Percentiles rank a stretch among this genome's conserved stretches.
phyloP scores from a whole-genome alignment of 2,329 filamentous ascomycete species.

The Balansia obtecta region DNA sequence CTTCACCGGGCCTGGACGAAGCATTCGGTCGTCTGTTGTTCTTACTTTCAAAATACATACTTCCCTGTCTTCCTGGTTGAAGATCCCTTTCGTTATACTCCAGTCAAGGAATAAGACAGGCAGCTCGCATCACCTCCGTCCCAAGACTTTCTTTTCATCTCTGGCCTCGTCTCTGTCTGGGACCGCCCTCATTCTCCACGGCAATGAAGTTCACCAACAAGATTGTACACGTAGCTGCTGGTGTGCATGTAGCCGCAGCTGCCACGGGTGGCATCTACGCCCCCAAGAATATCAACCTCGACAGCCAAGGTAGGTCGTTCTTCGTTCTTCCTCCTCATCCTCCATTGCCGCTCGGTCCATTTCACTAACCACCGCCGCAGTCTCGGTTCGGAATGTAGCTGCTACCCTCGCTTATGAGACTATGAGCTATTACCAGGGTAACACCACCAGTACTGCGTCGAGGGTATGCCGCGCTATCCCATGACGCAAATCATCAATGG shows the following conservation, averaged over 20 bases:
- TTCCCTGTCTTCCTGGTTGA: constrained; percentile 4
- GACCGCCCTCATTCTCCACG: background rate
- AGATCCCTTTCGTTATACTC: background rate
- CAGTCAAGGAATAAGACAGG: background rate
- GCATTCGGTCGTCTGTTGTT: too few species aligned
- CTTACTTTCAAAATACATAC: too few species aligned
- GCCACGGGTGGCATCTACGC: constrained; percentile 15
- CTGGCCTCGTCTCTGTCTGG: background rate
- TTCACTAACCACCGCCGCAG: constrained; percentile 23
- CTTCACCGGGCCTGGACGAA: too few species aligned
- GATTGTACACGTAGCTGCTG: constrained; percentile 13
- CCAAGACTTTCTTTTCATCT: background rate
- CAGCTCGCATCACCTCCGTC: background rate
- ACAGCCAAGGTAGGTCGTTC: constrained; percentile 18
- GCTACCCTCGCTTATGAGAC: constrained; percentile 47
- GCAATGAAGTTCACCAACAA: constrained; percentile 15
- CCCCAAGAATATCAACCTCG: constrained; percentile 28
- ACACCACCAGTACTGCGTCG: constrained; percentile 35
- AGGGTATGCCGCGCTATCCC: constrained; percentile 19
- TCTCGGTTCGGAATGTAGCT: constrained; percentile 48
- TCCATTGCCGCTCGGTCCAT: too few species aligned
- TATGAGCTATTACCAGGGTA: constrained; percentile 54
- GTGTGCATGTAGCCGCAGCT: constrained; percentile 13
- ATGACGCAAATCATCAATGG: background rate
- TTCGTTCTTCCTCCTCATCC: background rate